These are phyloP conservation scores for Pyrus hybrid DNA, from an alignment of 331 rosid genomes.

Conservation along the genomic window DNA sequence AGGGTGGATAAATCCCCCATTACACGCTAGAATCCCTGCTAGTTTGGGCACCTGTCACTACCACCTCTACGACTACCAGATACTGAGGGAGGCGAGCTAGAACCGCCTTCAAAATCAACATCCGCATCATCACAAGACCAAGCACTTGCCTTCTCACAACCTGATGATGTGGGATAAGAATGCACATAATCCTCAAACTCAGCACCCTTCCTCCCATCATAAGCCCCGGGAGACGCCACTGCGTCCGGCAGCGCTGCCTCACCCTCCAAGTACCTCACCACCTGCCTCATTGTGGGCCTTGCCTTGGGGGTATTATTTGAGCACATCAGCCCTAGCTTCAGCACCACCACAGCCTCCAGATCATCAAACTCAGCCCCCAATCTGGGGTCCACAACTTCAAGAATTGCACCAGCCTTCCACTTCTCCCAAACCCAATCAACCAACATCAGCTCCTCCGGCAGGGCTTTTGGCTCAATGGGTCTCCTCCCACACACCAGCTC, in stretches of 20 bases:
- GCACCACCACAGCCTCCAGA: conserved; percentile 36
- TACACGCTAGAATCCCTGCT: neutral
- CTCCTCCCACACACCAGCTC: conserved; percentile 66
- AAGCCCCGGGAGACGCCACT: conserved; percentile 15
- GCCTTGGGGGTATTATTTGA: conserved; percentile 29
- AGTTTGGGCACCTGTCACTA: neutral
- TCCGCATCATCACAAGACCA: conserved; percentile 33
- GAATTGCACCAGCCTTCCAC: conserved; percentile 32
- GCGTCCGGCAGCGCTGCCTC: conserved; percentile 33
- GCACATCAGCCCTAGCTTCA: conserved; percentile 50
- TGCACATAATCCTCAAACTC: conserved; percentile 26
- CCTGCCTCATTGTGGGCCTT: conserved; percentile 48
- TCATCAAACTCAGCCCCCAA: conserved; percentile 38
- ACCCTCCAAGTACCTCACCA: conserved; percentile 49
- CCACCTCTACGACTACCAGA: conserved; percentile 12
- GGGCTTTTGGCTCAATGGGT: conserved; percentile 51
- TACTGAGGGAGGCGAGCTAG: conserved; percentile 12
- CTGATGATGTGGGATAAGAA: conserved; percentile 26
- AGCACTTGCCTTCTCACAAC: conserved; percentile 20
- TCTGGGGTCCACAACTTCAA: conserved; percentile 39
- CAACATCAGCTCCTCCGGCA: conserved; percentile 59
- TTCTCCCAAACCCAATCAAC: conserved; percentile 74
- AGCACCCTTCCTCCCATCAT: conserved; percentile 5
- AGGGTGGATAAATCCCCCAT: too few species aligned
- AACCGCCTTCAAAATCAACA: conserved; percentile 27